phyloP scores from a whole-genome alignment of 2,329 filamentous ascomycete genomes.

The Fusarium armeniacum region DNA sequence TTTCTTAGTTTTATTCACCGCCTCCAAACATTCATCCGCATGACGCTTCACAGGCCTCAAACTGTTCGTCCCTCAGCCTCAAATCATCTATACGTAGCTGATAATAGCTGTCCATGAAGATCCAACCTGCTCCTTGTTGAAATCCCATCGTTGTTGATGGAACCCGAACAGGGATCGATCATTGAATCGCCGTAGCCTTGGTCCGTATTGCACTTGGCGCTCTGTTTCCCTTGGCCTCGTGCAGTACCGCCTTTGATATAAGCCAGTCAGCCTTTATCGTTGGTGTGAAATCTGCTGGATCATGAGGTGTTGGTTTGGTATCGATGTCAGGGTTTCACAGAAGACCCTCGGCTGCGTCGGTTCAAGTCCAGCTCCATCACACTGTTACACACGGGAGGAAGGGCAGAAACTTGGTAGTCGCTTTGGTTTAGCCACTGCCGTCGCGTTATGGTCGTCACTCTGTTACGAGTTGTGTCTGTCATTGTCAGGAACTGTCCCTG shows the following conservation, averaged over 20 bases:
- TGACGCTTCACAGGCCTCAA: constrained; percentile 23
- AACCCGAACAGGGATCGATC: constrained; percentile 31
- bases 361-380: constrained; percentile 32
- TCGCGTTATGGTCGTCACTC: constrained; percentile 16
- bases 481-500: constrained; percentile 9
- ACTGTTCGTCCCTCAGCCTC: constrained; percentile 28
- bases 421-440: constrained; percentile 31
- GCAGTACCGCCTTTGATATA: constrained; percentile 28
- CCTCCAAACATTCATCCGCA: constrained; percentile 29
- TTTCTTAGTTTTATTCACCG: constrained; percentile 43
- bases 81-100: constrained; percentile 26
- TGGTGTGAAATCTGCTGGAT: constrained; percentile 9
- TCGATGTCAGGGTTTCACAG: constrained; percentile 3
- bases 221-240: constrained; percentile 29
- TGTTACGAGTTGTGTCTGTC: constrained; percentile 9
- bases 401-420: constrained; percentile 5
- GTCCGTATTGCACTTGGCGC: constrained; percentile 29
- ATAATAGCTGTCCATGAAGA: constrained; percentile 26
- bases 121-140: constrained; percentile 16
- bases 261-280: constrained; percentile 22
- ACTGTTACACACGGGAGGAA: constrained; percentile 22
- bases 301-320: constrained; percentile 11
- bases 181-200: constrained; percentile 23
- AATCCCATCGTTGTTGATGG: constrained; percentile 21
- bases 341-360: constrained; percentile 30